These are phyloP conservation scores for Tuber aestivum DNA, from an alignment of 495 filamentous ascomycete species.

Conservation along the genomic window DNA sequence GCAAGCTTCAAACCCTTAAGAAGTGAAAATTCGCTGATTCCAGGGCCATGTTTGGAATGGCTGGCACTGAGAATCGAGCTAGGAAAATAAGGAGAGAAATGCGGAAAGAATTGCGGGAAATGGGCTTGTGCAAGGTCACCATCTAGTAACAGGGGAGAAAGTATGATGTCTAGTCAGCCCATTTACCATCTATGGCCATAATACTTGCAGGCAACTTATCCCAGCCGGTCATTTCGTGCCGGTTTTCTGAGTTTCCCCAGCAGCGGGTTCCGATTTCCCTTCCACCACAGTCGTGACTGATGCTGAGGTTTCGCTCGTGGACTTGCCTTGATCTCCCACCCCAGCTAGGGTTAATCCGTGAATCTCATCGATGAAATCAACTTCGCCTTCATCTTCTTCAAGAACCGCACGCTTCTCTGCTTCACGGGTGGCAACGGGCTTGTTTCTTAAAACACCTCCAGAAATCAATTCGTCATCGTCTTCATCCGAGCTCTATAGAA, in stretches of 20 bases:
- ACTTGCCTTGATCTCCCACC: conserved; percentile 12
- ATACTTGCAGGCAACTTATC: not conserved
- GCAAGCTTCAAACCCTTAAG: not conserved
- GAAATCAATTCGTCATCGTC: conserved; percentile 34
- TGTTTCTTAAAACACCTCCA: conserved; percentile 21
- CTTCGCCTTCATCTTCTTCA: conserved; percentile 37
- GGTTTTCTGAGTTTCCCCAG: not conserved
- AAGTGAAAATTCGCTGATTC: not conserved
- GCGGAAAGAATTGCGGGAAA: not conserved
- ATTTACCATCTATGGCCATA: not conserved
- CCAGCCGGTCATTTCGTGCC: not conserved
- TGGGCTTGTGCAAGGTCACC: not conserved
- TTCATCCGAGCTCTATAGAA: conserved; percentile 37
- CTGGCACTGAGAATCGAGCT: not conserved
- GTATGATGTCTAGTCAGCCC: not conserved
- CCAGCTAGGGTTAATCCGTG: not conserved
- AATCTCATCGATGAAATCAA: conserved; percentile 30
- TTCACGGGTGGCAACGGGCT: conserved; percentile 34
- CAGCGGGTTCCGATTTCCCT: not conserved
- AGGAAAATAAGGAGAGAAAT: not conserved
- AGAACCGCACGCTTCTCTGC: conserved; percentile 35
- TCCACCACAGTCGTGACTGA: not conserved
- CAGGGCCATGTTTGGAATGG: not conserved
- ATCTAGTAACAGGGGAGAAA: not conserved
- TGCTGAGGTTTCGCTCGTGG: not conserved